Percentiles rank a stretch among this genome's conserved stretches.
Evolutionary conservation across 2,329 filamentous ascomycete species (phyloP).

Genomic region (Aspergillus brasiliensis): DNA sequence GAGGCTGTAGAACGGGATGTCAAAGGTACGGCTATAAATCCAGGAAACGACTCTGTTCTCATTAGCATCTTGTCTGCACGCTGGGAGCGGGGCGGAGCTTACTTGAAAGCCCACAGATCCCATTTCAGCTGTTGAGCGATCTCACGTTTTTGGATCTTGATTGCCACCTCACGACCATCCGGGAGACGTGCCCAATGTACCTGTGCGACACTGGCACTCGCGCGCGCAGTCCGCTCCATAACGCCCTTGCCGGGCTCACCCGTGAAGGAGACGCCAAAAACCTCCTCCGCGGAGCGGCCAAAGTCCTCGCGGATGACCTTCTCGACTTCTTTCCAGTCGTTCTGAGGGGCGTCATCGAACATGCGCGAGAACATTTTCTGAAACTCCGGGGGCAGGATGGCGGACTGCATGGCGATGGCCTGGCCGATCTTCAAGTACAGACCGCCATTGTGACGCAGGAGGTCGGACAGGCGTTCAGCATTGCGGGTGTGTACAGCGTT

Average conservation of each 20-base stretch:
- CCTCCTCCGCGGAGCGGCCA: slow-evolving; percentile 79
- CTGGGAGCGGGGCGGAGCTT: slow-evolving; percentile 31
- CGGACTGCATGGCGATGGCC: slow-evolving; percentile 97
- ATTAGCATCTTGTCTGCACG: slow-evolving; percentile 18
- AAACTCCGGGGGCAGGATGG: slow-evolving; percentile 89
- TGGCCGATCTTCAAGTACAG: slow-evolving; percentile 97
- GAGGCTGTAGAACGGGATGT: slow-evolving; percentile 86
- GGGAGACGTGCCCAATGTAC: slow-evolving; percentile 89
- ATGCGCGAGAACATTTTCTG: slow-evolving; percentile 94
- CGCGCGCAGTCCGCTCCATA: slow-evolving; percentile 71
- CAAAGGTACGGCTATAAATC: slow-evolving; percentile 84
- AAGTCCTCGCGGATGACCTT: slow-evolving; percentile 87
- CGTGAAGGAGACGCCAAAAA: slow-evolving; percentile 85
- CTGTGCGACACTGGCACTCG: slow-evolving; percentile 88
- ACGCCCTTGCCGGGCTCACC: slow-evolving; percentile 65
- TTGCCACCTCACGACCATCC: slow-evolving; percentile 87
- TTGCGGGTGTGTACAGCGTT: slow-evolving; percentile 79
- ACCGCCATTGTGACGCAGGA: slow-evolving; percentile 84
- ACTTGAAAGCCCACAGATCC: slow-evolving; percentile 96
- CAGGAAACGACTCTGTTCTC: slow-evolving; percentile 68
- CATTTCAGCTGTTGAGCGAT: slow-evolving; percentile 87
- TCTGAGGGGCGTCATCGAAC: slow-evolving; percentile 97
- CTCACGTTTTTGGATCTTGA: slow-evolving; percentile 96
- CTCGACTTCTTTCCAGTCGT: slow-evolving; percentile 82
- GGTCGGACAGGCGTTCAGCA: slow-evolving; percentile 77